A percentile compares a stretch with the other conserved stretches of the same genome.
These are phyloP conservation scores for Candolleomyces efflorescens DNA, from an alignment of 768 basidiomycete species.

Conservation along the genomic window DNA sequence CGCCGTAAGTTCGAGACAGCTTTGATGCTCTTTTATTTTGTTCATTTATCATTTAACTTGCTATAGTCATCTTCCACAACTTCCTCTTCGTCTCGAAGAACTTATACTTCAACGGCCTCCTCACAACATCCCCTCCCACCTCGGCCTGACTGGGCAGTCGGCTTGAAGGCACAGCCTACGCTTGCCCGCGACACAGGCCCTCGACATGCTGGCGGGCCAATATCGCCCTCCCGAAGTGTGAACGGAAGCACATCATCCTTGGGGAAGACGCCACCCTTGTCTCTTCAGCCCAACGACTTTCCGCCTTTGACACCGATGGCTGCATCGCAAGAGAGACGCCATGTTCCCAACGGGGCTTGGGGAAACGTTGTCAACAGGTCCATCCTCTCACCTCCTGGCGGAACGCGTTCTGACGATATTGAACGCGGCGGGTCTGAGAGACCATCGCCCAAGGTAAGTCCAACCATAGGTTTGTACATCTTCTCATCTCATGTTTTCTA, in stretches of 20 bases:
- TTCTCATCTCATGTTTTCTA: not conserved
- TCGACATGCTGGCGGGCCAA: constrained; percentile 35
- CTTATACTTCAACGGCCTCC: constrained; percentile 70
- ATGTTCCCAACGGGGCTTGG: constrained; percentile 66
- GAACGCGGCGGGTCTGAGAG: constrained; percentile 43
- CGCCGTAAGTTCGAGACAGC: constrained; percentile 49
- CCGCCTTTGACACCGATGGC: constrained; percentile 37
- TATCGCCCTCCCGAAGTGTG: constrained; percentile 32
- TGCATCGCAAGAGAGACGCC: constrained; percentile 44
- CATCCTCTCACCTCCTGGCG: constrained; percentile 39
- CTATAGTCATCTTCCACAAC: constrained; percentile 66
- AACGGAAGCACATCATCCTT: constrained; percentile 28
- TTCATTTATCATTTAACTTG: constrained; percentile 7
- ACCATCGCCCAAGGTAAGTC: constrained; percentile 40
- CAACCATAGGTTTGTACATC: not conserved
- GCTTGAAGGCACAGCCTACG: constrained; percentile 72
- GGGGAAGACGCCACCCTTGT: constrained; percentile 32
- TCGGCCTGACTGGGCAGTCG: constrained; percentile 87
- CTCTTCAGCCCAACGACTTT: constrained; percentile 9
- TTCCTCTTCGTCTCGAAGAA: constrained; percentile 76
- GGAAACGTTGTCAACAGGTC: constrained; percentile 51
- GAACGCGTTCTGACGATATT: constrained; percentile 31
- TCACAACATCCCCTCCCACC: constrained; percentile 75
- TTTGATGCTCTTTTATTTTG: constrained; percentile 1
- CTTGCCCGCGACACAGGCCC: constrained; percentile 52